Base-by-base conservation (phyloP, 805 yeast genomes). In the Kluyveromyces aestuarii region DNA sequence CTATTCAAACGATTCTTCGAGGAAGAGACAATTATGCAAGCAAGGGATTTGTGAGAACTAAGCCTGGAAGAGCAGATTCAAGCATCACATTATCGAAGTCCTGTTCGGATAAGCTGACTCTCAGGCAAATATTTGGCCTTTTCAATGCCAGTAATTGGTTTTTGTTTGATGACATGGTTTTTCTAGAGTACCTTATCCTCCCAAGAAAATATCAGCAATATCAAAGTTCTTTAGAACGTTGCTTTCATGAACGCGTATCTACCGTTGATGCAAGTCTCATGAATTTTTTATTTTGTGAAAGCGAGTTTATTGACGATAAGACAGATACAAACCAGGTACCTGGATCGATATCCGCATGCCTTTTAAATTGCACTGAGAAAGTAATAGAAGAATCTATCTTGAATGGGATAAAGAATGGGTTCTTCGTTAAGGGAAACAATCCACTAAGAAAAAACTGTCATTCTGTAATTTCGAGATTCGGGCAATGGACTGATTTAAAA, bases 11-110 rank as follows among this genome's bases (percentile, higher is more conserved):
- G 0, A 53, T 69, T 0, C 14, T 77, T 1, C 61, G 96, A 56
- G 97, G 97, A 0, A 64, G 95, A 38, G 76, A 75, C 36, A 71
- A 78, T 60, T 82, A 78, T 54, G 67, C 66, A 14, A 56, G 66
- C 17, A 64, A 73, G 2, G 96, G 96, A 0, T 64, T 70, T 8
- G 89, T 91, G 1, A 72, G 99, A 52, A 90, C 98, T 0, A 91
- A 93, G 60, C 99, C 98, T 0, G 99, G 99, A 1, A 65, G 98
- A 45, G 62, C 72, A 27, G 98, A 93, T 61, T 84, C 96, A 2
- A 74, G 76, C 1, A 53, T 80, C 4, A 77, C 95, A 0, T 64
- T 76, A 44, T 85, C 95, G 30, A 91, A 89, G 62, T 87, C 96
- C 1, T 91, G 98, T 62, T 80, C 95, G 1, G 98, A 91, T 62